Evolutionary conservation across 805 yeast species (phyloP).

Genomic region (Wickerhamiella bombiphila): DNA sequence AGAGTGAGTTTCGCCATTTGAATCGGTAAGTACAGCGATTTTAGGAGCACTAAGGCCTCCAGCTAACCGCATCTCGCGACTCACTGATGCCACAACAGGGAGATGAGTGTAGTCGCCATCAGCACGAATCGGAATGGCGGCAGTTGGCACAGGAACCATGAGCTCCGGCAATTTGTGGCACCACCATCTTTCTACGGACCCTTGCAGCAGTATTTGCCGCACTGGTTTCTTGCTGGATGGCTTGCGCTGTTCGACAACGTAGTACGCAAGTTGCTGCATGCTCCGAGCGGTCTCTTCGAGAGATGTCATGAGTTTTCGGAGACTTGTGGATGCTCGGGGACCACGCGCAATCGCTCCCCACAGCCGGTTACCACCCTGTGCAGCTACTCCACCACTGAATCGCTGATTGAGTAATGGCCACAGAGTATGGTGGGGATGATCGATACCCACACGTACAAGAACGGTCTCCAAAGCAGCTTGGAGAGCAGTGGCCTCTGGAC

Average conservation of each 20-base stretch:
- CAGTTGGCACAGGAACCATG: slow-evolving; percentile 55
- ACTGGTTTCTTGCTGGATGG: no score
- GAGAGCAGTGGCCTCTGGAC: slow-evolving; percentile 42
- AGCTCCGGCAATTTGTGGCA: slow-evolving; percentile 29
- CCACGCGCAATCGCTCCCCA: not conserved
- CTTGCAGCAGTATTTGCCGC: not conserved
- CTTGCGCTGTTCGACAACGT: not conserved
- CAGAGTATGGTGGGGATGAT: slow-evolving; percentile 11
- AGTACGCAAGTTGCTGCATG: not conserved
- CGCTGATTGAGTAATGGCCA: slow-evolving; percentile 11
- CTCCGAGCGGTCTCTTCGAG: not conserved
- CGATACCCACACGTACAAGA: not conserved
- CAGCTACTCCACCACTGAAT: not conserved
- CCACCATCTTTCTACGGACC: slow-evolving; percentile 43
- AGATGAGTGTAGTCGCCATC: slow-evolving; percentile 32
- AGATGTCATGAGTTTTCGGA: not conserved
- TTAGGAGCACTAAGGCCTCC: slow-evolving; percentile 86
- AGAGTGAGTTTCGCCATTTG: slow-evolving; percentile 44
- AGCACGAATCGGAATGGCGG: slow-evolving; percentile 29
- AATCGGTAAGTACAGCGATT: slow-evolving; percentile 39
- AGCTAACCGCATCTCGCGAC: slow-evolving; percentile 42
- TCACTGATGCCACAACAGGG: slow-evolving; percentile 35
- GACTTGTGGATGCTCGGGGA: not conserved
- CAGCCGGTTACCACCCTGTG: not conserved
- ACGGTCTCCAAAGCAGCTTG: slow-evolving; percentile 32